Evolutionary conservation across 2,329 filamentous ascomycete species (phyloP).

Genomic region (Taxawa tesnikishii): DNA sequence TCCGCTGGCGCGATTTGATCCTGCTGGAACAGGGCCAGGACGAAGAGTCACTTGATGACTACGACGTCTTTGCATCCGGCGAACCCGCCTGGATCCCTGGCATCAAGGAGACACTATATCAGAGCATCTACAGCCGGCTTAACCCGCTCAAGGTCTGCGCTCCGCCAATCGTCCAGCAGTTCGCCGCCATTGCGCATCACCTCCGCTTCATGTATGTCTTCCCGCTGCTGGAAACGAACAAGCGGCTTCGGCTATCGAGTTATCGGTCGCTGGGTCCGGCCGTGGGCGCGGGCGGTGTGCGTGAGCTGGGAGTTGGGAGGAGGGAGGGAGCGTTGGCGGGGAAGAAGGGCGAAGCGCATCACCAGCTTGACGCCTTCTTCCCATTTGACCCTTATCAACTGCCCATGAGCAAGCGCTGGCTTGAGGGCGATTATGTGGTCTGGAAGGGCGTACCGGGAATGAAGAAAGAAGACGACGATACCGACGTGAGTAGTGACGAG

Average conservation of each 20-base stretch:
- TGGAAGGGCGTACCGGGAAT: conserved; percentile 63
- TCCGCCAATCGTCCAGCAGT: conserved; percentile 79
- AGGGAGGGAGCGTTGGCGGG: conserved; percentile 41
- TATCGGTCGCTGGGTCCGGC: conserved; percentile 32
- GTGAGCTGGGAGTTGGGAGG: conserved; percentile 37
- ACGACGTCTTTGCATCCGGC: conserved; percentile 47
- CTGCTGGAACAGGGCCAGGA: conserved; percentile 33
- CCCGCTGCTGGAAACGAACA: conserved; percentile 80
- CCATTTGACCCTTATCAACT: conserved; percentile 95
- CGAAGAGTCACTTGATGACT: conserved; percentile 21
- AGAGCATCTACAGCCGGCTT: conserved; percentile 74
- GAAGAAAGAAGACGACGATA: conserved; percentile 40
- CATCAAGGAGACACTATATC: conserved; percentile 60
- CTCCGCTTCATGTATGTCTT: conserved; percentile 84
- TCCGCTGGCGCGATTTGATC: conserved; percentile 88
- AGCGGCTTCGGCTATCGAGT: conserved; percentile 63
- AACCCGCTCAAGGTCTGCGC: conserved; percentile 95
- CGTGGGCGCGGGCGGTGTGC: conserved; percentile 25
- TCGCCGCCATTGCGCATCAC: conserved; percentile 75
- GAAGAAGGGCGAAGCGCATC: conserved; percentile 59
- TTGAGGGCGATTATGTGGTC: conserved; percentile 70
- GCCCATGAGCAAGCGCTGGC: conserved; percentile 75
- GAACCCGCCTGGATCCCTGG: conserved; percentile 68
- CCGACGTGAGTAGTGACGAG: conserved; percentile 26
- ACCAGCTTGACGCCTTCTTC: conserved; percentile 88